Base-by-base conservation (phyloP, 2,329 filamentous ascomycete genomes). In the Fusarium foetens region DNA sequence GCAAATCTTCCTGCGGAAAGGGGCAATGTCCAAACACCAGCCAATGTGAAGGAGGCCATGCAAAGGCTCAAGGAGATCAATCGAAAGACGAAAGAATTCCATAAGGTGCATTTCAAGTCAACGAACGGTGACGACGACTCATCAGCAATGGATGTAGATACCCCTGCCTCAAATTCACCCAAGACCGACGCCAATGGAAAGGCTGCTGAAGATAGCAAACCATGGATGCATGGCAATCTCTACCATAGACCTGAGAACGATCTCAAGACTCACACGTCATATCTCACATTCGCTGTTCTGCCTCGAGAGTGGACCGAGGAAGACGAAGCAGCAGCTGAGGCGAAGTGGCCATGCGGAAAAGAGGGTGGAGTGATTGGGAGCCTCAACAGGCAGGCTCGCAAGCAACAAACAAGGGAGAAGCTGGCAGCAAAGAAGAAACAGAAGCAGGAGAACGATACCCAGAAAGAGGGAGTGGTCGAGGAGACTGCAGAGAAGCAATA, bases 221-320 rank as follows among this genome's bases (percentile, higher is more conserved):
- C 88, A 2, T 97, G 91, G 84, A 89, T 92, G 79, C 89, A 95
- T 68, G 96, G 96, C 2, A 89, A 90, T 33, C 78, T 98, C 43
- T 87, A 94, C 35, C 94, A 97, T 76, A 89, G 94, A 29, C 91
- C 93, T 0, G 96, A 99, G 83, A 85, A 91, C 1, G 96, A 99
- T 78, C 84, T 98, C 67, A 98, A 97, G 86, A 96, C 93, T 12
- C 96, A 99, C 82, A 99, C 96, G 0, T 96, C 93, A n/a, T 99
- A 99, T 80, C 87, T 99, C 8, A 93, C 97, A 8, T 99, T 99
- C 83, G 96, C 96, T 0, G 85, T 96, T 6, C 83, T 99, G 67
- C 95, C 96, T n/a, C 87, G 90, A 46, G 91, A 93, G 70, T 99
- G 96, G 96, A 91, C 86, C 1, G 91, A 90, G 39, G 93, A 92